phyloP scores from a whole-genome alignment of 2,329 filamentous ascomycete genomes.

The Chaetomium globosum region DNA sequence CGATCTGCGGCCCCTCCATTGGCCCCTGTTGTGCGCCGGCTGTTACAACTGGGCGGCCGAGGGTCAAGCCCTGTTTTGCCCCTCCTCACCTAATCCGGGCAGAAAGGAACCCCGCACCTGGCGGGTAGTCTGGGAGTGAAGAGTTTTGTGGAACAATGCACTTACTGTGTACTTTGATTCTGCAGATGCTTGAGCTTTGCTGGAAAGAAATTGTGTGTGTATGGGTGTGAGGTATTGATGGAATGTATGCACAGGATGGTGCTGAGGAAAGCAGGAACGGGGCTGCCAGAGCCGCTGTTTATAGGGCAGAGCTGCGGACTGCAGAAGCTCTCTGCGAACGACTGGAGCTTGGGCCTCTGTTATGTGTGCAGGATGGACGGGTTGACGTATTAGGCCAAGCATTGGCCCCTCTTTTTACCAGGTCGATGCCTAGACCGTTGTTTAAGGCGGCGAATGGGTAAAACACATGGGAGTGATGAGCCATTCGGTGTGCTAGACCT shows the following conservation, averaged over 20 bases:
- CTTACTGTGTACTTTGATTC: conserved; percentile 13
- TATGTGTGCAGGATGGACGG: no score
- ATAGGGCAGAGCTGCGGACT: not conserved
- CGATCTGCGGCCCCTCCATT: conserved; percentile 34
- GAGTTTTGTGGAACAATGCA: conserved; percentile 6
- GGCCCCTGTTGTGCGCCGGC: conserved; percentile 35
- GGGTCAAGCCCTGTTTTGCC: conserved; percentile 40
- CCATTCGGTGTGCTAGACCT: conserved; percentile 6
- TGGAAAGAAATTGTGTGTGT: no score
- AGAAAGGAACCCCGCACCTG: conserved; percentile 22
- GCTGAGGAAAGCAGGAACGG: not conserved
- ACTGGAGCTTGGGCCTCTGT: conserved; percentile 12
- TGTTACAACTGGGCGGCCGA: conserved; percentile 35
- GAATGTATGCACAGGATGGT: not conserved
- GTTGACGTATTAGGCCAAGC: conserved; percentile 17
- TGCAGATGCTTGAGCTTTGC: not conserved
- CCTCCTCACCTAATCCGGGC: conserved; percentile 29
- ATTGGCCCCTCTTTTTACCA: conserved; percentile 7
- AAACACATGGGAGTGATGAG: conserved; percentile 10
- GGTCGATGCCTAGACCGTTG: not conserved
- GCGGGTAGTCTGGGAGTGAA: conserved; percentile 6
- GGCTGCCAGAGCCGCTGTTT: not conserved
- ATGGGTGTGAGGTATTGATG: no score
- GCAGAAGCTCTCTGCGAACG: not conserved
- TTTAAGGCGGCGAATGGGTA: not conserved